Percentiles rank a stretch among this genome's conserved stretches.
These are phyloP conservation scores for Arachis hypogaea DNA, from an alignment of 306 rosid genomes.

Conservation along the genomic window DNA sequence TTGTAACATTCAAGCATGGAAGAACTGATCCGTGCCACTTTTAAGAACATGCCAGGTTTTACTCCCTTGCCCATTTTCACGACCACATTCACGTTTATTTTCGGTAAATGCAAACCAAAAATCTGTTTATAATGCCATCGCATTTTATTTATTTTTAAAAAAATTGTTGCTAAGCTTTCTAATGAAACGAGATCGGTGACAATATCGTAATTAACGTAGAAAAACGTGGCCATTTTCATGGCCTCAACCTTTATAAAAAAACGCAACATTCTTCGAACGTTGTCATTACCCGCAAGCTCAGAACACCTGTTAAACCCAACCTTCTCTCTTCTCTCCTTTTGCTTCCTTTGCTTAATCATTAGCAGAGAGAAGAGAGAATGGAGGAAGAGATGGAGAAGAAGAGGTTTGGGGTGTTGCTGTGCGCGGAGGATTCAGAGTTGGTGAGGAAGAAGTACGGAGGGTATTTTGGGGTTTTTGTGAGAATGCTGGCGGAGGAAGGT, in stretches of 20 bases:
- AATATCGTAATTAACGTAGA: conserved; percentile 24
- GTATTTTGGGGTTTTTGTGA: conserved; percentile 67
- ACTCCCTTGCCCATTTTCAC: not conserved
- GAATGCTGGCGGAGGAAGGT: conserved; percentile 75
- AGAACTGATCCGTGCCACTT: too few relatives aligned
- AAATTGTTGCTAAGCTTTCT: not conserved
- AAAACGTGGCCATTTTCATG: conserved; percentile 31
- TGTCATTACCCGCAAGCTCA: not conserved
- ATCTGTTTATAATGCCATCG: not conserved
- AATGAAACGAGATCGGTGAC: not conserved
- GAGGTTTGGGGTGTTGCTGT: conserved; percentile 64
- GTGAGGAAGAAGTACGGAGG: conserved; percentile 77
- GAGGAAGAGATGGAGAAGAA: conserved; percentile 32
- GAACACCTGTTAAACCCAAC: not conserved
- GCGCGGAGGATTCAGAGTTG: conserved; percentile 91
- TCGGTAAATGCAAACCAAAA: not conserved
- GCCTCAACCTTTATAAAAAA: conserved; percentile 13
- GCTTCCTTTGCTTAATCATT: conserved; percentile 7
- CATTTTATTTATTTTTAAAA: not conserved
- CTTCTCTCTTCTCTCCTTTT: not conserved
- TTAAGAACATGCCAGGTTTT: not conserved
- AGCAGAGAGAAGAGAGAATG: not conserved
- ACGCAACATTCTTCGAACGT: not conserved
- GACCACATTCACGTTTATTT: not conserved
- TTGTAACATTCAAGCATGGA: too few relatives aligned